Conservation (phyloP, 73 alveolate species). For the Paramecium sonneborni region DNA sequence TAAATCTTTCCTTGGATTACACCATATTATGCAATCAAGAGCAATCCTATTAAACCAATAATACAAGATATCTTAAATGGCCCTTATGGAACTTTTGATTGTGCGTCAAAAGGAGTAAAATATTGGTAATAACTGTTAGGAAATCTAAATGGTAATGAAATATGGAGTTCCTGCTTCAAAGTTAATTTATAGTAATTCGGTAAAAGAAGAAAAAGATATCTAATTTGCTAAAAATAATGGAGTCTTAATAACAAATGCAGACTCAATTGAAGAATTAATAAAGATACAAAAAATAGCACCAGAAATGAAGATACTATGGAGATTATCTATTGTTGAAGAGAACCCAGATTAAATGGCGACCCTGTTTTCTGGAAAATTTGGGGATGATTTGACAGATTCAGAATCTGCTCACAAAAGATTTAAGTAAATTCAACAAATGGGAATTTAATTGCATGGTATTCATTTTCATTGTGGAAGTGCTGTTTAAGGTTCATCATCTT, state of each 20-base stretch:
- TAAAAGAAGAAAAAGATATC: slow-evolving; percentile 58
- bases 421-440: slow-evolving; percentile 48
- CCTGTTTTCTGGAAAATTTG: slow-evolving; percentile 60
- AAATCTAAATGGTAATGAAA: slow-evolving; percentile 55
- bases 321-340: slow-evolving; percentile 61
- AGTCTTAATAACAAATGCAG: slow-evolving; percentile 59
- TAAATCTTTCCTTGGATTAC: slow-evolving; percentile 48
- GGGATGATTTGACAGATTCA: slow-evolving; percentile 49
- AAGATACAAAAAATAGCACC: slow-evolving; percentile 62
- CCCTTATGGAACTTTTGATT: slow-evolving; percentile 57
- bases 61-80: slow-evolving; percentile 55
- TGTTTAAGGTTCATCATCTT: slow-evolving; percentile 56
- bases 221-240: slow-evolving; percentile 38
- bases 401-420: slow-evolving; percentile 57
- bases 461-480: slow-evolving; percentile 70
- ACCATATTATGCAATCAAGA: slow-evolving; percentile 63
- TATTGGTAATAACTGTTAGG: not conserved
- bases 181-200: slow-evolving; percentile 60
- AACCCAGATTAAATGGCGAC: slow-evolving; percentile 50
- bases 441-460: slow-evolving; percentile 54
- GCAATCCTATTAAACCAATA: slow-evolving; percentile 66
- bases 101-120: slow-evolving; percentile 64
- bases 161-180: slow-evolving; percentile 57
- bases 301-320: slow-evolving; percentile 58
- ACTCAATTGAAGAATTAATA: slow-evolving; percentile 49